phyloP scores from a whole-genome alignment of 192 early-diverging fungal genomes.

The Entomortierella parvispora region DNA sequence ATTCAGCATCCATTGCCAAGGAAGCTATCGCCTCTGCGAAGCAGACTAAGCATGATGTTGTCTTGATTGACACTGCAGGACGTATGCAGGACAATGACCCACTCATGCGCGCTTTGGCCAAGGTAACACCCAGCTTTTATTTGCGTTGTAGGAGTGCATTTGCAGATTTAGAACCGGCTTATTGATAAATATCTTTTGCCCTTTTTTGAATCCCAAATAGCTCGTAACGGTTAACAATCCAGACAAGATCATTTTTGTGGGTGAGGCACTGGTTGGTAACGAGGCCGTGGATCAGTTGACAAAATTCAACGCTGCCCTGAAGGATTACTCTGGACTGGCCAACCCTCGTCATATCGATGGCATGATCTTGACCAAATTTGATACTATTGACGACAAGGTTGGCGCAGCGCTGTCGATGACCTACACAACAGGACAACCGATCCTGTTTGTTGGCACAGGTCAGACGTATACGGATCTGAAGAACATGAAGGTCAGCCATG shows the following conservation, averaged over 20 bases:
- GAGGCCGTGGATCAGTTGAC: slow-evolving; percentile 96
- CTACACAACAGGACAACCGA: slow-evolving; percentile 94
- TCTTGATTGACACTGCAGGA: slow-evolving; percentile 95
- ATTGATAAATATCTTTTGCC: no score
- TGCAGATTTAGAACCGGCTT: no score
- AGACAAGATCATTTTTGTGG: slow-evolving; percentile 98
- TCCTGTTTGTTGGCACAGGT: slow-evolving; percentile 96
- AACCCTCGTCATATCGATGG: slow-evolving; percentile 94
- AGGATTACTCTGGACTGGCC: slow-evolving; percentile 85
- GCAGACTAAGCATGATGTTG: slow-evolving; percentile 83
- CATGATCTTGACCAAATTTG: slow-evolving; percentile 96
- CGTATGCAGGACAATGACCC: slow-evolving; percentile 99
- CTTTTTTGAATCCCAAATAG: slow-evolving; percentile 37
- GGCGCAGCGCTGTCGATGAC: slow-evolving; percentile 97
- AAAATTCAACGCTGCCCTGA: slow-evolving; percentile 95
- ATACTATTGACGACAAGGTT: slow-evolving; percentile 96
- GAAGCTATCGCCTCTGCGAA: slow-evolving; percentile 86
- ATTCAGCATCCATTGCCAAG: slow-evolving; percentile 94
- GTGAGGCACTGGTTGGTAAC: slow-evolving; percentile 96
- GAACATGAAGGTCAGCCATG: slow-evolving; percentile 83
- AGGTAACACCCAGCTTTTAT: no score
- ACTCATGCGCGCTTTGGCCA: slow-evolving; percentile 94
- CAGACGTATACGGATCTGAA: slow-evolving; percentile 97
- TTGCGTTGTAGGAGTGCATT: no score
- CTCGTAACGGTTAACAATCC: slow-evolving; percentile 90